Evolutionary conservation across 1,284 basidiomycete species (phyloP), one percentile per base, ranked within the genome.

Genomic region (Trichosporon coremiiforme): DNA sequence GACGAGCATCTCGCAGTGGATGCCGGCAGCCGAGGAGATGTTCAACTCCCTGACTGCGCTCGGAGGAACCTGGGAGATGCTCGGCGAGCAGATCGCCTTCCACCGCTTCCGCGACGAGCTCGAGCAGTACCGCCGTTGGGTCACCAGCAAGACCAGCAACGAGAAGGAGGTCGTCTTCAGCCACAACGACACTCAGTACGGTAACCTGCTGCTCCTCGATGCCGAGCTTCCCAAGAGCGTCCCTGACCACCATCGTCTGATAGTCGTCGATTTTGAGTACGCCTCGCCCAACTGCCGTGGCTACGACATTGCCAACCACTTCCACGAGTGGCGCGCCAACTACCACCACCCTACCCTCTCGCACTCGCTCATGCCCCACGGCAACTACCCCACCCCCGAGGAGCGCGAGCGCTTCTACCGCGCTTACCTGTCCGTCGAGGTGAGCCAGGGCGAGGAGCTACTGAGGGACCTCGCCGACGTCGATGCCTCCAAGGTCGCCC

Each of bases 261-360:
- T 95, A 78, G 93, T 97, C 41, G 92, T 97, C 73, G 94, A 97
- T 83, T 97, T 96, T 80, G 95, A 98, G 84, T 98, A 97, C 79
- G 93, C 94, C 8, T 87, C 90, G 0, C 90, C 91, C 2, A 97
- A 96, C 80, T 89, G 93, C 33, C 89, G 93, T 2, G 91, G 92
- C 2, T 95, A 90, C 83, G 95, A 98, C 81, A 94, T 98, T 77
- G 94, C 91, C 70, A 97, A 97, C 84, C 94, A 97, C 84, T 97
- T 96, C 84, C 90, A 93, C 79, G 95, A 97, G 84, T 97, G 95
- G 94, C 91, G 91, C 33, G 91, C 93, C 20, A 88, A 96, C 83
- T 98, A 97, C 82, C 85, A 86, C 70, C 91, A 93, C 79, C 79
- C 81, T 0, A 87, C 87, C 6, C 80, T 87, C 25, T 88, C 87